These are phyloP conservation scores for Colletotrichum costaricense DNA, from an alignment of 2,329 filamentous ascomycete species.

Conservation along the genomic window DNA sequence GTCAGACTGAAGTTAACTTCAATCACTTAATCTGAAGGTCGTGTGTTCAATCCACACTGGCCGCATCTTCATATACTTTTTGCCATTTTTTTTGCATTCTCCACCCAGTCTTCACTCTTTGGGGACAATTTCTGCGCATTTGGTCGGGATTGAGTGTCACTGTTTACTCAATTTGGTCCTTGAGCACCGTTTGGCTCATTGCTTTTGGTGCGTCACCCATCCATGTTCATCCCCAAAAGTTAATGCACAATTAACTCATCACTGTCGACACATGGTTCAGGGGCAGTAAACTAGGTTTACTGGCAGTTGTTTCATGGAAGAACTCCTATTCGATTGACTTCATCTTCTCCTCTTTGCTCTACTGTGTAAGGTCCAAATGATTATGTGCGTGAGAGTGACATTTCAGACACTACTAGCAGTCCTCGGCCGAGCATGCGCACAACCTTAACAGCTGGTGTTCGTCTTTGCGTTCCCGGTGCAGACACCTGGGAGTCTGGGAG, in stretches of 20 bases:
- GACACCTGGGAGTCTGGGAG: not conserved
- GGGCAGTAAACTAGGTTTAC: not conserved
- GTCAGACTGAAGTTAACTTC: slow-evolving; percentile 36
- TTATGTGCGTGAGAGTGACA: not conserved
- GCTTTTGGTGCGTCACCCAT: not conserved
- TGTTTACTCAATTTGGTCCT: too few relatives aligned
- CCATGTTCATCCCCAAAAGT: not conserved
- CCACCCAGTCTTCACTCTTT: too few relatives aligned
- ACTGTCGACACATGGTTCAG: not conserved
- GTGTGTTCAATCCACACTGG: slow-evolving; percentile 37
- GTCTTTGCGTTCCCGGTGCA: not conserved
- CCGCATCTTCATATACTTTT: slow-evolving; percentile 15
- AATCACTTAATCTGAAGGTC: slow-evolving; percentile 35
- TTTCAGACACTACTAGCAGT: not conserved
- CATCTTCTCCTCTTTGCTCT: not conserved
- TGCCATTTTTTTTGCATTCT: not conserved
- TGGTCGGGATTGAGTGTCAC: too few relatives aligned
- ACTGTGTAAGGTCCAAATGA: not conserved
- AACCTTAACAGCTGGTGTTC: not conserved
- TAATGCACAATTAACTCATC: not conserved
- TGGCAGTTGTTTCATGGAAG: not conserved
- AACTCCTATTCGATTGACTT: not conserved
- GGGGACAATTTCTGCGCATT: too few relatives aligned
- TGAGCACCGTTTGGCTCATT: not conserved
- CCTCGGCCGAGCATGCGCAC: not conserved